A percentile compares a stretch with the other conserved stretches of the same genome.
Evolutionary conservation across 345 rosid genomes (phyloP).

Genomic region (Turritis glabra): DNA sequence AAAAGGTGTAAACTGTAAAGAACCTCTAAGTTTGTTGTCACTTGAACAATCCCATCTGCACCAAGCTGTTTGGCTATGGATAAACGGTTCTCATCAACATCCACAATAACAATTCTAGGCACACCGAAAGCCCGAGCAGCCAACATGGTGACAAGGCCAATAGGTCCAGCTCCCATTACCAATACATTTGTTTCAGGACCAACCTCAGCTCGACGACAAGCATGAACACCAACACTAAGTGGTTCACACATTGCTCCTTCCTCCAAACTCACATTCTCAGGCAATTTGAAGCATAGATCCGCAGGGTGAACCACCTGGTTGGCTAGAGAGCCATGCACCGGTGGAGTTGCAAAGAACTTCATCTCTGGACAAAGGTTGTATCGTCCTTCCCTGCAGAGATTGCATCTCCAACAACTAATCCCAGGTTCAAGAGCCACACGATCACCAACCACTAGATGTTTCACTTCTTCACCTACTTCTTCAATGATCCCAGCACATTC

Average conservation of each 20-base stretch:
- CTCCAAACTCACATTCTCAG: conserved; percentile 86
- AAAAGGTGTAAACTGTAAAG: conserved; percentile 1
- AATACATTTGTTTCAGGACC: conserved; percentile 74
- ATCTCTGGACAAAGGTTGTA: conserved; percentile 89
- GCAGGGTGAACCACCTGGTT: conserved; percentile 97
- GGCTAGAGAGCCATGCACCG: conserved; percentile 87
- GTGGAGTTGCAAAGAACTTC: conserved; percentile 96
- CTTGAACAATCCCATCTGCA: conserved; percentile 64
- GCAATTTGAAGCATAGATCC: conserved; percentile 80
- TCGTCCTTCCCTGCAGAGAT: conserved; percentile 69
- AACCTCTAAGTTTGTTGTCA: conserved; percentile 68
- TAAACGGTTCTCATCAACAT: conserved; percentile 73
- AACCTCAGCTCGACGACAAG: conserved; percentile 81
- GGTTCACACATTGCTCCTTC: conserved; percentile 99
- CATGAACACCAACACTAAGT: conserved; percentile 88
- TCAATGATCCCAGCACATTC: conserved; percentile 93
- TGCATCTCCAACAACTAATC: conserved; percentile 79
- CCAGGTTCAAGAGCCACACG: conserved; percentile 93
- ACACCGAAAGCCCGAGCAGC: conserved; percentile 94
- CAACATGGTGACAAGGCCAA: conserved; percentile 85
- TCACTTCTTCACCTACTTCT: conserved; percentile 80
- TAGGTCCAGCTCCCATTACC: conserved; percentile 90
- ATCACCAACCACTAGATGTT: conserved; percentile 63
- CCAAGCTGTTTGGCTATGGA: conserved; percentile 78
- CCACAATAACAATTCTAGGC: conserved; percentile 71